These are phyloP conservation scores for Carallia brachiata DNA, from an alignment of 345 rosid species.

Conservation along the genomic window DNA sequence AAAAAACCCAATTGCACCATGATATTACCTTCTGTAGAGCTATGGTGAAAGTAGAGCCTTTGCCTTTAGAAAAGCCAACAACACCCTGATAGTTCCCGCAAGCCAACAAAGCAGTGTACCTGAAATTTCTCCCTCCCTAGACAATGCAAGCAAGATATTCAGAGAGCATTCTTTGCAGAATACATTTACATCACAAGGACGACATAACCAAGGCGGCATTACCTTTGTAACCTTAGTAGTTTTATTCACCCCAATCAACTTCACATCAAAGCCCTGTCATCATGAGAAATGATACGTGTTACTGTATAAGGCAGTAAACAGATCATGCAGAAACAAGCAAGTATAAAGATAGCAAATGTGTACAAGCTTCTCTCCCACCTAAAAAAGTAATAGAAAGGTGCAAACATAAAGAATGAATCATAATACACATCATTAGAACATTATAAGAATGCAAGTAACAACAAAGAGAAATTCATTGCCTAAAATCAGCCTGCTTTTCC, in stretches of 20 bases:
- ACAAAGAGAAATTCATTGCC: too few relatives aligned
- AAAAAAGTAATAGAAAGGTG: neutral
- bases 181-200: slow-evolving; percentile 6
- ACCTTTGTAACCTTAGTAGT: slow-evolving; percentile 96
- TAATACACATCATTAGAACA: too few relatives aligned
- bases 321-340: neutral
- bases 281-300: slow-evolving; percentile 5
- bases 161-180: slow-evolving; percentile 5
- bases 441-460: too few relatives aligned
- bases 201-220: slow-evolving; percentile 12
- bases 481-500: too few relatives aligned
- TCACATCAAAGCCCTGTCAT: slow-evolving; percentile 90
- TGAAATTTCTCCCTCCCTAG: slow-evolving; percentile 76
- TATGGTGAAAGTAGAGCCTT: slow-evolving; percentile 67
- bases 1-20: slow-evolving; percentile 7
- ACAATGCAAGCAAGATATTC: slow-evolving; percentile 14
- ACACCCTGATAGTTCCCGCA: slow-evolving; percentile 93
- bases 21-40: slow-evolving; percentile 81
- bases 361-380: too few relatives aligned
- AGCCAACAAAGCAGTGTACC: slow-evolving; percentile 76
- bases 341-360: neutral
- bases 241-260: slow-evolving; percentile 76
- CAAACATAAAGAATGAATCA: neutral
- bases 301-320: slow-evolving; percentile 1
- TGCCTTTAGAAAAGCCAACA: slow-evolving; percentile 89